Base-by-base conservation (phyloP, 2,329 filamentous ascomycete genomes). In the Penicillium palitans region DNA sequence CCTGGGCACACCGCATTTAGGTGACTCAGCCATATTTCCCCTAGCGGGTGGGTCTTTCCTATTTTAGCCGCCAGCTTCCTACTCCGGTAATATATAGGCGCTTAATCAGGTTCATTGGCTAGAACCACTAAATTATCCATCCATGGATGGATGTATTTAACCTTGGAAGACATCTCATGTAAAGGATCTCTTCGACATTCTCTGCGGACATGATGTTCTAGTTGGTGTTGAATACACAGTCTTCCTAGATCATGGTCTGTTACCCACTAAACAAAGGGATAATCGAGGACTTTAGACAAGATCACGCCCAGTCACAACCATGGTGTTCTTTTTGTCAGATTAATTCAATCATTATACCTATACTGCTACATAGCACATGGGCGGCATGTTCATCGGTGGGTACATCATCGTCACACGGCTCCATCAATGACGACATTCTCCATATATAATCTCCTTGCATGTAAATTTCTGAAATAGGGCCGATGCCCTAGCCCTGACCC, bases 341-440 rank as follows among this genome's bases (percentile, higher is more conserved):
- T 33, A 33, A 15, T 33, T 33, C 31, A 33, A 33, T 6, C 13
- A 12, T 15, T 13, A 13, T 33, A 13, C 5, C 31, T 2, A 31
- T 31, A 31, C 2, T 31, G 29, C 3, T 31, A 12, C 29, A 31
- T 31, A 13, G 13, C 33, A 31, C 19, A 21, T 31, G n/a, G 6
- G 7, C 31, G 8, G 24, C 19, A 25, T 35, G 7, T 37, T 49
- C 25, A 19, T 27, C 7, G 49, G 37, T 52, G 49, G 49, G 49
- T 52, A 51, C 25, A 40, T 3, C 25, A 6, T 21, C 29, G 31
- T 61, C 59, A 52, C 19, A 50, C n/a, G 59, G 57, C n/a, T 57
- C 55, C 58, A 61, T 59, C 49, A 31, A 62, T 62, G 61, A 62
- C 61, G 33, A 37, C 39, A 57, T 60, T 50, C 57, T 55, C 60